phyloP scores from a whole-genome alignment of 768 basidiomycete genomes.

The Pleurotus ostreatus region DNA sequence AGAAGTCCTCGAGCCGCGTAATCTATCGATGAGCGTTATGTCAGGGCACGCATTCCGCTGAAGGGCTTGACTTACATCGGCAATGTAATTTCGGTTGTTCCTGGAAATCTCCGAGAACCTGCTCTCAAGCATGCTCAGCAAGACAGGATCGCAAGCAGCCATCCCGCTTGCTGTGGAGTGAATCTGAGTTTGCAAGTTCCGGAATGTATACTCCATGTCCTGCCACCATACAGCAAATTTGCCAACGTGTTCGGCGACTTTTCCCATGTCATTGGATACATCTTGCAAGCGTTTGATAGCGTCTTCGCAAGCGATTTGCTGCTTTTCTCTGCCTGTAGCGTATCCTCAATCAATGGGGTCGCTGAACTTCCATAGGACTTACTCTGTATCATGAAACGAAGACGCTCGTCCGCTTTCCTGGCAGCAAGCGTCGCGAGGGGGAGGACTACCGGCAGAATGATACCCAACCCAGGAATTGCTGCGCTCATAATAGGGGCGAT shows the following conservation, averaged over 20 bases:
- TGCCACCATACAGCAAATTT: slow-evolving; percentile 4
- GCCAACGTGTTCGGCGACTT: slow-evolving; percentile 4
- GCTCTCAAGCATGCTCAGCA: not conserved
- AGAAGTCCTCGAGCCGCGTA: slow-evolving; percentile 5
- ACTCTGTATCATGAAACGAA: not conserved
- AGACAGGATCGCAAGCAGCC: not conserved
- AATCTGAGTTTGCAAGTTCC: not conserved
- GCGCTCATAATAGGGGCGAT: slow-evolving; percentile 2
- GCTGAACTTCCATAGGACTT: too few species aligned
- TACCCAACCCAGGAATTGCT: slow-evolving; percentile 2
- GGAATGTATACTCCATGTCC: slow-evolving; percentile 4
- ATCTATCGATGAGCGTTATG: not conserved
- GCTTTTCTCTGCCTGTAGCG: not conserved
- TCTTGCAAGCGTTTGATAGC: not conserved
- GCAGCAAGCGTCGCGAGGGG: slow-evolving; percentile 2
- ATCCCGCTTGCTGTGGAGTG: not conserved
- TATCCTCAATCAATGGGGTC: too few species aligned
- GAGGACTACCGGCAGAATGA: not conserved
- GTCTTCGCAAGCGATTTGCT: not conserved
- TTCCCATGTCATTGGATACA: slow-evolving; percentile 1
- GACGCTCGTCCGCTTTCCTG: not conserved
- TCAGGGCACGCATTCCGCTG: not conserved
- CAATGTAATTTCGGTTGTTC: slow-evolving; percentile 1
- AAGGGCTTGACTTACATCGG: not conserved
- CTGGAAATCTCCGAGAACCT: not conserved